Evolutionary conservation across 2,329 filamentous ascomycete genomes (phyloP), one percentile per base, ranked within the genome.

Genomic region (Talaromyces funiculosus): DNA sequence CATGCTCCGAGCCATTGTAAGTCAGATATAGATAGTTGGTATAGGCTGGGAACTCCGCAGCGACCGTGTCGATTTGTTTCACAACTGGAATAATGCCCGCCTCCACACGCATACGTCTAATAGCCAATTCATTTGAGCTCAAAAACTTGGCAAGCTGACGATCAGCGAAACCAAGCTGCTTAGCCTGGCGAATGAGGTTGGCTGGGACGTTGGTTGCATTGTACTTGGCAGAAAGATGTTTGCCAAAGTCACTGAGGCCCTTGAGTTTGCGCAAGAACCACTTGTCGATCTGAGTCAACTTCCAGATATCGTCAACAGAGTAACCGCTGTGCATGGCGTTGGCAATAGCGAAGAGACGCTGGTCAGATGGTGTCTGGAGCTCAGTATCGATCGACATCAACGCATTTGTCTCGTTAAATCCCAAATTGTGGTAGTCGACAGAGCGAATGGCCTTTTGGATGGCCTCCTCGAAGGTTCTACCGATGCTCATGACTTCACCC

Each of bases 31-130:
- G 84, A 72, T 99, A 99, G 77, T 99, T 97, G 20, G 94, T 97
- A 67, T 85, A 88, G 5, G 91, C 90, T 6, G 93, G 93, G 80
- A 97, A 97, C 75, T 99, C 94, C 16, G 92, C 94, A 54, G 94
- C 94, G 53, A 99, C 94, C 0, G 94, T 99, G 78, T 99, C 94
- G 62, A 99, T 97, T 78, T 97, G 93, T 83, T 97, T 97, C 59
- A 97, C 93, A 63, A 91, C 88, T 0, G 94, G 94, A 65, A 85
- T 85, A 68, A 99, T 91, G 45, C 90, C 90, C 40, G 88, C 85
- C 68, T 97, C 92, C n/a, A 92, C 83, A 72, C 94, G 86, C 72
- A 92, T 79, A 57, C 89, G 86, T 65, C 94, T 87, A 26, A 97
- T 87, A 60, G 92, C 91, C 66, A 96, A 85, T 75, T 97, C 94